Conservation (phyloP, 345 rosid genomes). For the Syzygium aqueum region DNA sequence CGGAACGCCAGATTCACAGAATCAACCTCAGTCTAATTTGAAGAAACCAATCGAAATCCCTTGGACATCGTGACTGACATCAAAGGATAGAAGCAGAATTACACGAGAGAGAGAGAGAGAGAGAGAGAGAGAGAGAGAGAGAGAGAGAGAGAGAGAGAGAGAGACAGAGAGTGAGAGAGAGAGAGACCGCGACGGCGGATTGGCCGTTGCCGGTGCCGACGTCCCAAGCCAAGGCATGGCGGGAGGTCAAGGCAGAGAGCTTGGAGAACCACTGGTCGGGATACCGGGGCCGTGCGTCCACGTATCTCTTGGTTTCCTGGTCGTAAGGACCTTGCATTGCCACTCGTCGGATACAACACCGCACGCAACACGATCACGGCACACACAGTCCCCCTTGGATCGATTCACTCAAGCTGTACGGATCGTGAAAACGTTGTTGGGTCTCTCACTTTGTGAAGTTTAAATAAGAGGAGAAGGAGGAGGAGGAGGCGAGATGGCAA, state of each 20-base stretch:
- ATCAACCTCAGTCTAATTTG: not conserved
- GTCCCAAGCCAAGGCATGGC: conserved; percentile 56
- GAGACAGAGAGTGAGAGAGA: not conserved
- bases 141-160: conserved; percentile 10
- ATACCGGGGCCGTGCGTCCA: conserved; percentile 46
- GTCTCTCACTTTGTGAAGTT: not conserved
- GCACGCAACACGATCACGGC: not conserved
- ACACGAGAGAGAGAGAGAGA: not conserved
- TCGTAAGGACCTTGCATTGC: conserved; percentile 22
- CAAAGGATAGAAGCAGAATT: not conserved
- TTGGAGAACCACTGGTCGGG: conserved; percentile 48
- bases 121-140: not conserved
- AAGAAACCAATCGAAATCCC: not conserved
- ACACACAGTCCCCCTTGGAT: not conserved
- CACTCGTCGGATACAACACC: not conserved
- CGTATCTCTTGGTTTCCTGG: conserved; percentile 42
- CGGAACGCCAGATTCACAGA: not conserved
- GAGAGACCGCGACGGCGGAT: conserved; percentile 48
- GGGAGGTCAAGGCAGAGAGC: conserved; percentile 39
- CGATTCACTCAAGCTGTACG: not conserved
- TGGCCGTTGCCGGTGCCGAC: conserved; percentile 69
- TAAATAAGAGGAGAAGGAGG: not conserved
- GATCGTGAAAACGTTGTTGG: not conserved
- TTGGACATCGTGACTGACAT: not conserved
- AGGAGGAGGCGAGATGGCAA: not conserved